Percentiles rank a stretch among this genome's conserved stretches.
phyloP scores from a whole-genome alignment of 495 filamentous ascomycete species.

The Massariosphaeria phaeospora region DNA sequence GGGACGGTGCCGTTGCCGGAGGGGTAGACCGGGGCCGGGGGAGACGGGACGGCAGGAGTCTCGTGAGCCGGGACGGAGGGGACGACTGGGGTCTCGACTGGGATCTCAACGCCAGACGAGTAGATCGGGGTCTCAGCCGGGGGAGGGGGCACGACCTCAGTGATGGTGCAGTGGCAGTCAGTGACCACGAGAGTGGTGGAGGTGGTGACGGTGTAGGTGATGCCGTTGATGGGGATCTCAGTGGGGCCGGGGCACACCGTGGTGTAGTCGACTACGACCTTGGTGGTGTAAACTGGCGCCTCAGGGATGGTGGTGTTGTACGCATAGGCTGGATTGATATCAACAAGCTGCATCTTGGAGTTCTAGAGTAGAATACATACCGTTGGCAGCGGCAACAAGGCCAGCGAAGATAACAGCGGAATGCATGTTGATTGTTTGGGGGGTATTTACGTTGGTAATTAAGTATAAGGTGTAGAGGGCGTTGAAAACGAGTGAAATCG shows the following conservation, averaged over 20 bases:
- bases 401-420: constrained; percentile 67
- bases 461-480: constrained; percentile 30
- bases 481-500: constrained; percentile 40
- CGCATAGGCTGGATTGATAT: too few relatives aligned
- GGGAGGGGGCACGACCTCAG: constrained; percentile 51
- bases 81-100: constrained; percentile 9
- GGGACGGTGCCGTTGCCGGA: constrained; percentile 33
- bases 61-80: constrained; percentile 1
- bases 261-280: constrained; percentile 21
- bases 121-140: constrained; percentile 55
- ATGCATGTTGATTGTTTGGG: constrained; percentile 70
- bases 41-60: not conserved
- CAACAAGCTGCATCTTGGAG: too few relatives aligned
- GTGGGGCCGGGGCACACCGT: constrained; percentile 76
- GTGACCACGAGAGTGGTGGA: constrained; percentile 76
- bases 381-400: constrained; percentile 54
- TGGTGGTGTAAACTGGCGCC: constrained; percentile 11
- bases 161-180: constrained; percentile 73
- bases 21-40: constrained; percentile 1
- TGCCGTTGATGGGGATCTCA: constrained; percentile 58
- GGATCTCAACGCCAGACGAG: too few relatives aligned
- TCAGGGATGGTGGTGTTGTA: constrained; percentile 31
- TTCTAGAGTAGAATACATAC: too few relatives aligned
- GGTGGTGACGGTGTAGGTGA: constrained; percentile 77
- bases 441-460: constrained; percentile 32